Evolutionary conservation across 495 filamentous ascomycete genomes (phyloP).

Genomic region (Halenospora varia): DNA sequence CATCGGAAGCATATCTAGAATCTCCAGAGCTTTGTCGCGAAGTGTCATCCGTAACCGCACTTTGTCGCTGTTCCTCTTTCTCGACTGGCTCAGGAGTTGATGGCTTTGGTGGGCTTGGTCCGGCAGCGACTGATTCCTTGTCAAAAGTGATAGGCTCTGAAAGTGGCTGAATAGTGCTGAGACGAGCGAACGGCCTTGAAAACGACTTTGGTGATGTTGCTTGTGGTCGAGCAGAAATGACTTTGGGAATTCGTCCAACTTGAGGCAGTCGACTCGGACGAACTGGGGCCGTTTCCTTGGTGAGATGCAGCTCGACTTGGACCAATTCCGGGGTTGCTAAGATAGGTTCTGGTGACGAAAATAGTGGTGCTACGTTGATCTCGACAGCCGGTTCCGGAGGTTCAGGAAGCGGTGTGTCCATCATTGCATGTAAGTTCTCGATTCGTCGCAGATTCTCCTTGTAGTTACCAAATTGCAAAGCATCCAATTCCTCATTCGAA

Average conservation of each 20-base stretch:
- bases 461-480: slow-evolving; percentile 21
- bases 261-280: slow-evolving; percentile 55
- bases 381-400: background rate
- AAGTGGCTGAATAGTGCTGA: slow-evolving; percentile 35
- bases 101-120: slow-evolving; percentile 38
- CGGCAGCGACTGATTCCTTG: slow-evolving; percentile 41
- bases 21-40: slow-evolving; percentile 7
- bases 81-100: slow-evolving; percentile 22
- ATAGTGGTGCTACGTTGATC: slow-evolving; percentile 1
- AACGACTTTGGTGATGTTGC: slow-evolving; percentile 75
- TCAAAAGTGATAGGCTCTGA: slow-evolving; percentile 27
- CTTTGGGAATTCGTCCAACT: slow-evolving; percentile 86
- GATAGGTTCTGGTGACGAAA: slow-evolving; percentile 16
- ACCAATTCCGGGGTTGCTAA: slow-evolving; percentile 5
- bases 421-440: slow-evolving; percentile 3
- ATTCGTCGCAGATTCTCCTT: slow-evolving; percentile 17
- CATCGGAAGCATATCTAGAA: slow-evolving; percentile 11
- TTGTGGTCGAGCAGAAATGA: slow-evolving; percentile 71
- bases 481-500: slow-evolving; percentile 23
- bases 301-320: slow-evolving; percentile 20
- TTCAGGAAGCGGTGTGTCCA: background rate
- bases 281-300: slow-evolving; percentile 17
- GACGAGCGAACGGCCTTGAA: slow-evolving; percentile 69
- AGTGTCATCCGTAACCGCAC: background rate
- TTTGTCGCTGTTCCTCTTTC: background rate